Evolutionary conservation across 768 basidiomycete species (phyloP), one percentile per base, ranked within the genome.

Genomic region (Rhodotorula graminis): DNA sequence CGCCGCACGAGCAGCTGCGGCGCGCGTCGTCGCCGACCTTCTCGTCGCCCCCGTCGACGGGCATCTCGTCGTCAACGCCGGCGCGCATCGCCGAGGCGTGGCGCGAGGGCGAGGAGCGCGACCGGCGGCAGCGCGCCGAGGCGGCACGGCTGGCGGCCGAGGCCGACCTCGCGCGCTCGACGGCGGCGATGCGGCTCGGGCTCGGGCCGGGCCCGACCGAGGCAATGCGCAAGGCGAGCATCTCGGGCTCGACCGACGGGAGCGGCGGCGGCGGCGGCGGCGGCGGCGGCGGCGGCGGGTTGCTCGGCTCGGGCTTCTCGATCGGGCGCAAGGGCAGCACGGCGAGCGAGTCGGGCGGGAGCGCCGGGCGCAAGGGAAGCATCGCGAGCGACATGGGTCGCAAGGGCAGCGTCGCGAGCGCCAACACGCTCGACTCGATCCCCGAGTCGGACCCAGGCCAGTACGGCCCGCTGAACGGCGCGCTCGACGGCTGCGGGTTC

Each of bases 71-170:
- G 29, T 31, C 61, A 0, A 64, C 65, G 0, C 71, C 71, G 10
- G 55, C 65, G 5, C 53, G 62, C 10, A 72, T 72, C 47, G 71
- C 71, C 27, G 65, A 72, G 25, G 65, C 71, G 6, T 72, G 65
- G 65, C 46, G 65, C 8, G 71, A 64, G 44, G 71, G 61, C 14
- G 71, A 72, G 18, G 71, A 72, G 49, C 65, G 71, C 16, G 71
- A 72, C 61, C 65, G 57, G 2, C 55, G 49, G 0, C 71, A 72
- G 49, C 71, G 71, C 10, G 61, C 62, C 21, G 71, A 67, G 33
- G 65, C 66, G 31, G 61, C 61, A 44, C 71, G 71, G 4, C 55
- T 67, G 27, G 61, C 56, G 15, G 71, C 65, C 27, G 70, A 71
- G n/a, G 21, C 65, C 11, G 60, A 46, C 3, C 37, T 64, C 15